phyloP scores from a whole-genome alignment of 2,329 filamentous ascomycete species.

The Colletotrichum nymphaeae region DNA sequence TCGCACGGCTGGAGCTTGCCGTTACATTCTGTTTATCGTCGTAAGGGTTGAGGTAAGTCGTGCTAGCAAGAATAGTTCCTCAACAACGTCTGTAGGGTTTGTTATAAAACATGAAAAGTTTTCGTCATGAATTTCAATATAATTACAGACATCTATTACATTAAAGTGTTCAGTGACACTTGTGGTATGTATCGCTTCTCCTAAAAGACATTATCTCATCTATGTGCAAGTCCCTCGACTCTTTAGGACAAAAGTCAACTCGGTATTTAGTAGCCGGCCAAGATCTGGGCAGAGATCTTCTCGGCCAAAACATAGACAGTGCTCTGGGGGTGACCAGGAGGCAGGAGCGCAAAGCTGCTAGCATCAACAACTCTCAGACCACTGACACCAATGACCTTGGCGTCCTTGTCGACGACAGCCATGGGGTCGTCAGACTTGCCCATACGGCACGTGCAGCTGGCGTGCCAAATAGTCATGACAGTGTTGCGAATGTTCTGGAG shows the following conservation, averaged over 20 bases:
- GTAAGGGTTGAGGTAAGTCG: no score
- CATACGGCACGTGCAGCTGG: conserved; percentile 65
- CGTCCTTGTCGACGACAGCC: conserved; percentile 46
- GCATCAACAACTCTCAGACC: conserved; percentile 47
- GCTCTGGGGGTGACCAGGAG: conserved; percentile 41
- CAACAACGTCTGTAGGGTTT: no score
- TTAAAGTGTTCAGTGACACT: not conserved
- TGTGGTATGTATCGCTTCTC: not conserved
- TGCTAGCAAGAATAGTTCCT: no score
- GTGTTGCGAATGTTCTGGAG: conserved; percentile 43
- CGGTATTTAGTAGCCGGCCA: conserved; percentile 49
- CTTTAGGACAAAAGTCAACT: not conserved
- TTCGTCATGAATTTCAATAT: not conserved
- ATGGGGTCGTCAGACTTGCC: conserved; percentile 49
- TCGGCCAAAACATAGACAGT: conserved; percentile 40
- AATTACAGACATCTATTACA: not conserved
- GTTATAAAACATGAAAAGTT: no score
- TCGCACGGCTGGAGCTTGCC: no score
- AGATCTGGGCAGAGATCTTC: conserved; percentile 41
- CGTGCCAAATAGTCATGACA: conserved; percentile 64
- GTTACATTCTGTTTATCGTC: not conserved
- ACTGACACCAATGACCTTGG: conserved; percentile 44
- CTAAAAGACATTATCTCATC: not conserved
- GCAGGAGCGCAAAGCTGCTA: conserved; percentile 41
- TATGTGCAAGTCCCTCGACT: not conserved